These are phyloP conservation scores for Ascochyta koolunga DNA, from an alignment of 2,329 filamentous ascomycete species.

Conservation along the genomic window DNA sequence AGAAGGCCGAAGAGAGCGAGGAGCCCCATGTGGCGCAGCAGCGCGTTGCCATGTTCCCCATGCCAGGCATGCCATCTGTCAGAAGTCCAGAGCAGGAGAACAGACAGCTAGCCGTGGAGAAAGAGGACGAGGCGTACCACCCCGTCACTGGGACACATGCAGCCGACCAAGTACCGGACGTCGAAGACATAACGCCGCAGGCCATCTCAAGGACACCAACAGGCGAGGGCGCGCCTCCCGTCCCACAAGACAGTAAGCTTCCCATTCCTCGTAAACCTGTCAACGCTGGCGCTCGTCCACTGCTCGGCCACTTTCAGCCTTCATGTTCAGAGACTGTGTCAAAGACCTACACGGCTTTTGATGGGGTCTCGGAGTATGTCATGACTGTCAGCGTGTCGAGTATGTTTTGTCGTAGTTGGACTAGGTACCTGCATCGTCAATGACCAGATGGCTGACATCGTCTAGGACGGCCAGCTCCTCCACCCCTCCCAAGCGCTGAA, in stretches of 20 bases:
- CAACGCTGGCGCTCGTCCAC: slow-evolving; percentile 21
- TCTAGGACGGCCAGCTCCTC: slow-evolving; percentile 51
- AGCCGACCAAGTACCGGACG: slow-evolving; percentile 58
- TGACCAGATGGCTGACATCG: slow-evolving; percentile 19
- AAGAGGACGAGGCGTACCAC: slow-evolving; percentile 59
- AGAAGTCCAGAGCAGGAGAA: slow-evolving; percentile 56
- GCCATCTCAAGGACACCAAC: slow-evolving; percentile 48
- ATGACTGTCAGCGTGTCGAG: slow-evolving; percentile 48
- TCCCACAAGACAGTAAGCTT: slow-evolving; percentile 59
- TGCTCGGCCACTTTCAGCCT: slow-evolving; percentile 32
- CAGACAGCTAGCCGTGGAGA: slow-evolving; percentile 53
- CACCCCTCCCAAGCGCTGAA: slow-evolving; percentile 30
- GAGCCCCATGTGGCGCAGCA: slow-evolving; percentile 38
- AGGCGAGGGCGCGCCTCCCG: slow-evolving; percentile 49
- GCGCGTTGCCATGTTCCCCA: slow-evolving; percentile 62
- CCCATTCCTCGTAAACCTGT: slow-evolving; percentile 47
- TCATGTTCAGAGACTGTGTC: slow-evolving; percentile 37
- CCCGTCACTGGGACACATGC: slow-evolving; percentile 48
- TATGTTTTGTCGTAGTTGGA: slow-evolving; percentile 34
- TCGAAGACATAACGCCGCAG: slow-evolving; percentile 58
- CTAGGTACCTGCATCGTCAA: not conserved
- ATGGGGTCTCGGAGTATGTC: slow-evolving; percentile 44
- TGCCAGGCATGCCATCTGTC: slow-evolving; percentile 73
- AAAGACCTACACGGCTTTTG: slow-evolving; percentile 42
- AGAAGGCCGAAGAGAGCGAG: slow-evolving; percentile 46